Base-by-base conservation (phyloP, 2,329 filamentous ascomycete genomes). In the Ophiocordyceps camponoti-rufipedis region DNA sequence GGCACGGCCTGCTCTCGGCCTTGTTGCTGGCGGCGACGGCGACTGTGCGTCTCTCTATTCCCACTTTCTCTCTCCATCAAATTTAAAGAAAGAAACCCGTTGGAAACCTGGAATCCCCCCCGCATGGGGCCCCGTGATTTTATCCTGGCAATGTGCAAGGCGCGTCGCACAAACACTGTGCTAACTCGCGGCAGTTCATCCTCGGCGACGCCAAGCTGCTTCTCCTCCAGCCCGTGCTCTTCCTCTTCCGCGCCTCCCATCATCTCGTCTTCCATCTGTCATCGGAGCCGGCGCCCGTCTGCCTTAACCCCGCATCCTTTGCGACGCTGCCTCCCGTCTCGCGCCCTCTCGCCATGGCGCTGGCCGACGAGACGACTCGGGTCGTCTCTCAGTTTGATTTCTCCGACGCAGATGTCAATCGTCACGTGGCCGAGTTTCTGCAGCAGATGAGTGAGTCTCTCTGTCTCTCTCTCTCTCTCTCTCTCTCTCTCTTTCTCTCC, bases 381-480 rank as follows among this genome's bases (percentile, higher is more conserved):
- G 78, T 95, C 56, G 83, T 85, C 55, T 75, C 75, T 54, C 78
- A 91, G 62, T 96, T 96, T 65, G 85, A 94, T 46, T 89, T 88
- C 64, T 71, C 77, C 49, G 73, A 86, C 55, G 75, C 80, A 45
- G 74, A 87, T 63, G 74, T 95, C 57, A 85, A 86, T 61, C 75
- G 72, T 56, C 84, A 79, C 52, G 87, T 94, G 49, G 70, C 77
- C 51, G 87, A 94, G 62, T 98, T 94, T 59, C 74, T 95, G 52
- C 70, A 71, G 49, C 80, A 96, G 67, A 88, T 95, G 80, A 70
- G 83, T 72, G 63, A 47, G 65, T 62, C 2, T 38, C 23, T 31
- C 8, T 9, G 14, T 16, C 13, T 5, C 18, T 18, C 16, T 4
- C 11, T 32, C 41, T 31, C 8, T 9, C 33, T 16, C 13, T 5